Base-by-base conservation (phyloP, 495 filamentous ascomycete species). In the Annulohypoxylon moriforme region DNA sequence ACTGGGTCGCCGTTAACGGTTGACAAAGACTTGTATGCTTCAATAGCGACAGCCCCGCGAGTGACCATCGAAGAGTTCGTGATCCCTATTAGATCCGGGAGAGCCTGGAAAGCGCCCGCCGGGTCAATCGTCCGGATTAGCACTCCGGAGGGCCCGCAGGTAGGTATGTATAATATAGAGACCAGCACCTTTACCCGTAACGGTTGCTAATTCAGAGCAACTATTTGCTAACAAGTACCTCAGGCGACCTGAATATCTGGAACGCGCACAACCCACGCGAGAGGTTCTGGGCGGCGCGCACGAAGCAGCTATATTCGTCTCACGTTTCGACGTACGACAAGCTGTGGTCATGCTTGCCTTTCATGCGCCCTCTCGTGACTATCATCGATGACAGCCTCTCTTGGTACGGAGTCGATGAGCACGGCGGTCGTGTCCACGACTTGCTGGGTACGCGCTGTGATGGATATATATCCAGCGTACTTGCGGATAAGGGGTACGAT, bases 171-270 rank as follows among this genome's bases (percentile, higher is more conserved):
- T 8, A 72, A 36, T 36, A 36, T 18, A 20, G 40, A 20, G 40
- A 20, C 38, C 38, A n/a, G 14, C 38, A 0, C n/a, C 20, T 4
- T 44, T 18, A 9, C 38, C 14, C 1, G 13, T 44, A 2, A 4
- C 6, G 9, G 2, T 8, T 6, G 20, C 20, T 1, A 44, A 13
- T 20, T 20, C 40, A 44, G 9, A 20, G 16, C 40, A 44, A 6
- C n/a, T 4, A 18, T 63, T 56, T 18, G 42, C 31, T 49, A 6
- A 44, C 27, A 77, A 72, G 4, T 13, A 44, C 6, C 16, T 18
- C n/a, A 44, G 40, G 92, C 31, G 92, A 96, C 71, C 82, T 96
- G 24, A 96, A 96, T 75, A 86, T 94, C 72, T 96, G 90, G 90
- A 91, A 90, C 52, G 83, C 83, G 34, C 83, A 90, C 61, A 93